Evolutionary conservation across 2,329 filamentous ascomycete genomes (phyloP), one percentile per base, ranked within the genome.

Genomic region (Exophiala spinifera): DNA sequence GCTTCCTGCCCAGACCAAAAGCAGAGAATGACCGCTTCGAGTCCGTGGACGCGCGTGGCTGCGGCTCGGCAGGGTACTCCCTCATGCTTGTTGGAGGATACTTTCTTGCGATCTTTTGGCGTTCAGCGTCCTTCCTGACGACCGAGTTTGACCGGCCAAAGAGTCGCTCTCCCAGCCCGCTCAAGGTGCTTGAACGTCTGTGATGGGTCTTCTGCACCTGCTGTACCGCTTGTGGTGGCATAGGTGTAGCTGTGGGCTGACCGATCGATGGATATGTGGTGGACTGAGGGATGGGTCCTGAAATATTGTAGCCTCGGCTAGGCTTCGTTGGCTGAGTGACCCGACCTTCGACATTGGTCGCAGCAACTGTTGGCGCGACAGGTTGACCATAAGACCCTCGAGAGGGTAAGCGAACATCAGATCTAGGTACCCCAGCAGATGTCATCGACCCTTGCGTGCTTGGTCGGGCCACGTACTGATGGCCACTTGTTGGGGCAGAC

Each of bases 81-180:
- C 87, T 83, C 90, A 96, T 95, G 74, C 91, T 96, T 45, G 92
- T 88, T 3, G 92, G 92, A 52, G 92, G 92, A 66, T 96, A 95
- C 59, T 85, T 85, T 68, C 89, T 84, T 60, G 78, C 73, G 53
- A 71, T 66, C 53, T 79, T 80, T 56, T 79, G 71, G 60, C 72
- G 56, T 37, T 67, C 65, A 49, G 64, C 62, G 25, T 65, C 62
- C 50, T 61, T 62, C 51, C 61, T 63, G 10, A 54, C 50, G 10
- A 63, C 79, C 7, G 89, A 94, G 13, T 87, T 88, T 61, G 85
- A 89, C 58, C 91, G 85, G 39, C 90, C 89, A 71, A 96, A 88
- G 33, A 96, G 76, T 72, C 88, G 94, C 64, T 89, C 89, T 49
- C 89, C 85, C 54, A 96, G 83, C 71, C 82, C 90, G 67, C 84